Percentiles rank a stretch among this genome's conserved stretches.
phyloP scores from a whole-genome alignment of 306 rosid species.

The Sindora glabra region DNA sequence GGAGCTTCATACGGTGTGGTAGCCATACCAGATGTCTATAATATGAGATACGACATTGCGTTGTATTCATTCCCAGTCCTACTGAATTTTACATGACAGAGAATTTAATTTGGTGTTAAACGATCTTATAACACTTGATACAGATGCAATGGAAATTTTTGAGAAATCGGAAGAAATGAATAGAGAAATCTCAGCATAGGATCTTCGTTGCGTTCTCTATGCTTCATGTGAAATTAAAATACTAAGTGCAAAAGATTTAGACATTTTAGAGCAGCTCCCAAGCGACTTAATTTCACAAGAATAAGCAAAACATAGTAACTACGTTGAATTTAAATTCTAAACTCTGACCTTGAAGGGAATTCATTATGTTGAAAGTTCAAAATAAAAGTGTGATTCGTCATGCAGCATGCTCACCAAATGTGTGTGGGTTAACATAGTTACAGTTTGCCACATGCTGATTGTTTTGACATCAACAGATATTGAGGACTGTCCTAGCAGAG shows the following conservation, averaged over 20 bases:
- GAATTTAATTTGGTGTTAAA: neutral
- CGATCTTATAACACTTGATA: neutral
- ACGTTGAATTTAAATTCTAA: no score
- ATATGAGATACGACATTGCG: neutral
- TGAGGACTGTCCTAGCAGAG: slow-evolving; percentile 87
- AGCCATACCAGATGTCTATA: neutral
- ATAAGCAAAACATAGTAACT: neutral
- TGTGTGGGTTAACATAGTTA: neutral
- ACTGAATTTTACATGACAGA: neutral
- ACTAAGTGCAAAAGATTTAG: neutral
- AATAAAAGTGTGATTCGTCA: neutral
- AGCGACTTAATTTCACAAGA: neutral
- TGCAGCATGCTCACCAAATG: neutral
- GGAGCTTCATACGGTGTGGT: neutral
- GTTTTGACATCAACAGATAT: slow-evolving; percentile 39
- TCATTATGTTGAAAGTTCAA: neutral
- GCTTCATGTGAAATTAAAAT: neutral
- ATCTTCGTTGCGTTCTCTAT: neutral
- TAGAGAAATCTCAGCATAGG: no score
- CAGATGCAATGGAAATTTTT: neutral
- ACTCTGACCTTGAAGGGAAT: neutral
- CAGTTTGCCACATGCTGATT: neutral
- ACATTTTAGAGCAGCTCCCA: neutral
- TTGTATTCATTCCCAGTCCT: neutral
- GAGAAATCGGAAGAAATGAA: no score